Conservation (phyloP, 495 filamentous ascomycete genomes). For the Neurospora intermedia region DNA sequence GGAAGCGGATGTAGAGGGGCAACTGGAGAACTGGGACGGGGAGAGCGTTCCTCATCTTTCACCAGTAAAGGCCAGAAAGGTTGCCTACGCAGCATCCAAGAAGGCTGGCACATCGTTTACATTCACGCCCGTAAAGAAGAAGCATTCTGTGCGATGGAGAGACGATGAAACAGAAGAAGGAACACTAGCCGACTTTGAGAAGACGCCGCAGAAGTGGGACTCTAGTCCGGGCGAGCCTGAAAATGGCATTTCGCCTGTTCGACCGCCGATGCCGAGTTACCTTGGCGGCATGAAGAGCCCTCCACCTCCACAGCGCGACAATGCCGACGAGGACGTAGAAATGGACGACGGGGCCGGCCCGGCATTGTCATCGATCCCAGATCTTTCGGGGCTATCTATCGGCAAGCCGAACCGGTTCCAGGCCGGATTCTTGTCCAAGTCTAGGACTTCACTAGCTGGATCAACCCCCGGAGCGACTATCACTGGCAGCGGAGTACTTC, state of each 20-base stretch:
- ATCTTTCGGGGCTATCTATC: slow-evolving; percentile 26
- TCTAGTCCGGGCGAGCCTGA: slow-evolving; percentile 37
- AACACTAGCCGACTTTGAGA: slow-evolving; percentile 75
- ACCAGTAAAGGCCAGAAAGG: not conserved
- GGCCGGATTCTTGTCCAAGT: slow-evolving; percentile 77
- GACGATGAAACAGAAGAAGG: slow-evolving; percentile 79
- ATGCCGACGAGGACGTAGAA: slow-evolving; percentile 33
- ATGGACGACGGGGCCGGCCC: slow-evolving; percentile 40
- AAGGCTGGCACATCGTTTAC: slow-evolving; percentile 21
- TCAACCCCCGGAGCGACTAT: not conserved
- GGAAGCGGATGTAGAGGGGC: not conserved
- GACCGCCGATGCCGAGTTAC: slow-evolving; percentile 29
- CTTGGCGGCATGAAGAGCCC: slow-evolving; percentile 14
- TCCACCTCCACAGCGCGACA: not conserved
- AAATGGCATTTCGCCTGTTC: slow-evolving; percentile 11
- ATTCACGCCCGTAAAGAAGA: slow-evolving; percentile 74
- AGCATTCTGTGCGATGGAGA: slow-evolving; percentile 81
- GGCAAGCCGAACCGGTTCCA: slow-evolving; percentile 75
- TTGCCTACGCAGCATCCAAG: not conserved
- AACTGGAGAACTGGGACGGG: not conserved
- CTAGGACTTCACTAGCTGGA: slow-evolving; percentile 10
- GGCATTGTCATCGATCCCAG: slow-evolving; percentile 35
- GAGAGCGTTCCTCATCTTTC: not conserved
- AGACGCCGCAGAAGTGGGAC: slow-evolving; percentile 61
- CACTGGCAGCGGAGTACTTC: slow-evolving; percentile 6